These are phyloP conservation scores for Boletus reticuloceps DNA, from an alignment of 768 basidiomycete species.

Conservation along the genomic window DNA sequence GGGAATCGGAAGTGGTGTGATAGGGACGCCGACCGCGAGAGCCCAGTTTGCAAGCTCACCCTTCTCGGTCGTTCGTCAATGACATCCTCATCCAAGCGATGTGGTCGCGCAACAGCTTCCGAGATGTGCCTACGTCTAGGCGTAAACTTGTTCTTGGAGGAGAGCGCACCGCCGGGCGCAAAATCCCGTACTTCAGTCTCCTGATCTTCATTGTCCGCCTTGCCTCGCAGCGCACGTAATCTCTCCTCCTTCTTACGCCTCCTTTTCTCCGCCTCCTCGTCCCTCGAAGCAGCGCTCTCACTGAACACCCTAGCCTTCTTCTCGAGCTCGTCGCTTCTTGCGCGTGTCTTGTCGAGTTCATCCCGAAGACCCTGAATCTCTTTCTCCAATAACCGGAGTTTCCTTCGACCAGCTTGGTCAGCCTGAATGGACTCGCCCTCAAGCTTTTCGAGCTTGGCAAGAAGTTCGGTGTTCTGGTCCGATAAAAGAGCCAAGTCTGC, in stretches of 20 bases:
- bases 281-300: constrained; percentile 20
- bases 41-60: constrained; percentile 16
- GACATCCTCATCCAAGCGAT: constrained; percentile 3
- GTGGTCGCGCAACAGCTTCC: constrained; percentile 19
- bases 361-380: constrained; percentile 74
- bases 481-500: constrained; percentile 68
- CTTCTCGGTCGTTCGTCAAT: constrained; percentile 17
- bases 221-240: constrained; percentile 50
- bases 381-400: constrained; percentile 70
- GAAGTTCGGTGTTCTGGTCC: constrained; percentile 81
- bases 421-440: constrained; percentile 66
- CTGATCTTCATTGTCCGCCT: constrained; percentile 29
- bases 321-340: constrained; percentile 68
- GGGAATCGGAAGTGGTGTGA: constrained; percentile 18
- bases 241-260: constrained; percentile 46
- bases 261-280: constrained; percentile 31
- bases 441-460: constrained; percentile 70
- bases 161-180: constrained; percentile 53
- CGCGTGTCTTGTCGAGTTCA: constrained; percentile 75
- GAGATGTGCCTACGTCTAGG: constrained; percentile 30
- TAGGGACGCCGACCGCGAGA: constrained; percentile 27
- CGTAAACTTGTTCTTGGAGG: constrained; percentile 22
- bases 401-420: constrained; percentile 66
- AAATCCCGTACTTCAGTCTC: constrained; percentile 49
- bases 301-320: constrained; percentile 51